Base-by-base conservation (phyloP, 1,284 basidiomycete species). In the Leccinum glutinopallens region DNA sequence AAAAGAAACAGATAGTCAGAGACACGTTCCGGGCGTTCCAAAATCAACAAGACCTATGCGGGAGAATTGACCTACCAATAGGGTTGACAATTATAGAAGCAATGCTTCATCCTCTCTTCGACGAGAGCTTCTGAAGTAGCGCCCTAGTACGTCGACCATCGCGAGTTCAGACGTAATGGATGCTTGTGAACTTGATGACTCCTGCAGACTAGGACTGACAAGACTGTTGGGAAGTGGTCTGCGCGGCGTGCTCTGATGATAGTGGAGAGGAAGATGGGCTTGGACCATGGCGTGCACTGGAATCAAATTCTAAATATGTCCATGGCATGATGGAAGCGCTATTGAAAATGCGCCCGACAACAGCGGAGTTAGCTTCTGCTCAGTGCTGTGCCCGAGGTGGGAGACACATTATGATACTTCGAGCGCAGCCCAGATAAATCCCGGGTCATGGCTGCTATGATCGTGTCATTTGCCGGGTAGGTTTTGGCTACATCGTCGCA, bases 41-140 rank as follows among this genome's bases (percentile, higher is more conserved):
- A 46, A 46, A 46, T 19, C 17, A 46, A 19, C 43, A 46, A 46
- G 43, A 19, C 8, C 17, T 37, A 13, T 37, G 35, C 35, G 41
- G 65, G 55, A 63, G 41, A 39, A 32, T 19, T 32, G 17, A 17
- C 89, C 71, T 66, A 93, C 93, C 70, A 97, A 80, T 65, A 97
- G 79, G 4, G 87, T 89, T 0, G 86, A 83, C 41, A 95, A 33
- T 93, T 83, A 66, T 95, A 76, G 72, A 94, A 92, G 61, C 84
- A 80, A 67, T 84, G 83, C 77, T 97, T 97, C 70, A 96, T 81
- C 67, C 83, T 79, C 71, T 96, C 93, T 25, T 25, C 96, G 25
- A 88, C 77, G 9, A 85, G 84, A 35, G 71, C 46, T n/a, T 73
- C 66, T 37, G 70, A 56, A 22, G 33, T 35, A 64, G 63, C 68